Evolutionary conservation across 306 rosid genomes (phyloP), one percentile per base, ranked within the genome.

Genomic region (Vigna mungo): DNA sequence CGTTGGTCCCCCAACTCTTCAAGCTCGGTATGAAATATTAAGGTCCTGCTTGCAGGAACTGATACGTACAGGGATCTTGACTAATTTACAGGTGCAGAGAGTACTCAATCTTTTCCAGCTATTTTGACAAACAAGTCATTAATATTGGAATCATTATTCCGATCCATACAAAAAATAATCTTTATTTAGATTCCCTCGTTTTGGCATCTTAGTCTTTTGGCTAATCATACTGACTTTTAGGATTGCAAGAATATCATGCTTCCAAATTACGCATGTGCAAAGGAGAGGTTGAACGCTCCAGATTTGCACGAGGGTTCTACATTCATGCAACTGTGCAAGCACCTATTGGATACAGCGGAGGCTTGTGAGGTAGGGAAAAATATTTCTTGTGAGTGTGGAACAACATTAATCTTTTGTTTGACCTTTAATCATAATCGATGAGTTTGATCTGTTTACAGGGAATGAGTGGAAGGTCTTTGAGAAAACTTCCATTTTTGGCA

Each of bases 1-100:
- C 72, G 96, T 96, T 25, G 99, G 99, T 80, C 99, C 99, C 54
- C 99, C 99, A 78, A 88, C 97, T 58, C 90, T 96, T 68, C 88
- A 96, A 85, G 99, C 99, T 36, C 94, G 99, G 67, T 92, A 88
- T 71, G 98, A 92, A 83, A 96, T 96, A 77, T 75, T 96, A 44
- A 88, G 92, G 84, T 90, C 98, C 84, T 92, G 97, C 88, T 69
- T 91, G 83, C 85, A 86, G 84, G 99, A 96, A 80, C 88, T 96
- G 78, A 77, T 88, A 77, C 90, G 87, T 51, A 79, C 90, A 30
- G 90, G 90, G 74, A 88, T 96, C 72, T 78, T 92, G 77, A 70
- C 90, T 27, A 83, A 72, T 83, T 73, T 76, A 75, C 88, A 89
- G 92, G 98, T 91, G 84, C 79, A 46, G 36, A 52, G 46, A 68